These are phyloP conservation scores for Diplodia intermedia DNA, from an alignment of 2,329 filamentous ascomycete species.

Conservation along the genomic window DNA sequence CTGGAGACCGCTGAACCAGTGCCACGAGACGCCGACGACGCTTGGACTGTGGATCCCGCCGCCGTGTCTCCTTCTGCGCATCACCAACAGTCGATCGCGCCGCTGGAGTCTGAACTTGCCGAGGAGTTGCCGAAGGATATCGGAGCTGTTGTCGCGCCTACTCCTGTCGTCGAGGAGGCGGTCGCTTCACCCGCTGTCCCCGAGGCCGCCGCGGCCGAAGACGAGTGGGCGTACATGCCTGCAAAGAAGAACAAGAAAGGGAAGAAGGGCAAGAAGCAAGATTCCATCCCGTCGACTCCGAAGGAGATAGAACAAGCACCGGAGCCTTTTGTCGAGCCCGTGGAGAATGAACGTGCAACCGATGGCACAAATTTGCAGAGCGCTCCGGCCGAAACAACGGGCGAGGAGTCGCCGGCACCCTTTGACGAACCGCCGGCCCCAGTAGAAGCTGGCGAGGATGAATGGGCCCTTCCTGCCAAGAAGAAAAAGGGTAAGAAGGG, in stretches of 20 bases:
- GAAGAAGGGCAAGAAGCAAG: slow-evolving; percentile 31
- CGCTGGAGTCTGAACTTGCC: neutral
- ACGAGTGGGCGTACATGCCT: slow-evolving; percentile 7
- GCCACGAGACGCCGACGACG: slow-evolving; percentile 1
- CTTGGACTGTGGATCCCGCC: slow-evolving; percentile 17
- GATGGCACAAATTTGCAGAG: neutral
- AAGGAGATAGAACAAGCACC: neutral
- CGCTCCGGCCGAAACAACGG: neutral
- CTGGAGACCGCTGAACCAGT: slow-evolving; percentile 14
- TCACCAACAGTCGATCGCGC: slow-evolving; percentile 1
- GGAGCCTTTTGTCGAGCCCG: slow-evolving; percentile 16
- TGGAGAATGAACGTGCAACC: neutral
- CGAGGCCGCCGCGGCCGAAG: slow-evolving; percentile 24
- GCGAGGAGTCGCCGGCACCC: neutral
- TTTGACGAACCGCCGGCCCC: neutral
- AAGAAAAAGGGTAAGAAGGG: slow-evolving; percentile 40
- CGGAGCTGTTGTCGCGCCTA: neutral
- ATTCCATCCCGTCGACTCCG: neutral
- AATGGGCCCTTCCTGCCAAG: slow-evolving; percentile 28
- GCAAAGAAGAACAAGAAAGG: slow-evolving; percentile 32
- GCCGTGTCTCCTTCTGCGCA: neutral
- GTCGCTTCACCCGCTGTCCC: neutral
- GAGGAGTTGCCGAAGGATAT: slow-evolving; percentile 1
- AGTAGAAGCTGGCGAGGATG: slow-evolving; percentile 28
- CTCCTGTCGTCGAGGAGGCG: neutral